Evolutionary conservation across 2,329 filamentous ascomycete genomes (phyloP).

Genomic region (Diaporthe australafricana): DNA sequence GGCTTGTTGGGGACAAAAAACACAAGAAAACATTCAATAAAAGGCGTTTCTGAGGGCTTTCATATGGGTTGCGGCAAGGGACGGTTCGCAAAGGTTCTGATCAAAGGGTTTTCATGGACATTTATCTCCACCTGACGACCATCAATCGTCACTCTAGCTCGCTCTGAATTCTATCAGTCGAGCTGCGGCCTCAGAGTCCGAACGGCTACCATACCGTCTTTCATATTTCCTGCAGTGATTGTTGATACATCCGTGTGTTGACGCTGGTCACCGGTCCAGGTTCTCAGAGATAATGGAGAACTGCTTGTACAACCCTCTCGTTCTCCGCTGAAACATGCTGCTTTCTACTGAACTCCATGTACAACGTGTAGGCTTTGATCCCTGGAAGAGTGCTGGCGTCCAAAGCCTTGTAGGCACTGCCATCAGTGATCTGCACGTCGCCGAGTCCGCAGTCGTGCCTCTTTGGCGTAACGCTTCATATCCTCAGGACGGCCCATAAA

Average conservation of each 20-base stretch:
- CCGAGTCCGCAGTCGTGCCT: not conserved
- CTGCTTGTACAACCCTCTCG: not conserved
- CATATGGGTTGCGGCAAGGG: constrained; percentile 40
- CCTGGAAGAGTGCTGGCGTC: too few species aligned
- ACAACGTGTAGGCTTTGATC: not conserved
- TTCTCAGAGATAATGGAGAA: not conserved
- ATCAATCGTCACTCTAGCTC: constrained; percentile 63
- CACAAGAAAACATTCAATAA: constrained; percentile 35
- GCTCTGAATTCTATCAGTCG: constrained; percentile 65
- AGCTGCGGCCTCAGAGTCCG: constrained; percentile 80
- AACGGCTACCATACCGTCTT: constrained; percentile 77
- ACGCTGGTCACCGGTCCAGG: not conserved
- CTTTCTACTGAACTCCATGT: not conserved
- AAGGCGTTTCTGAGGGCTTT: constrained; percentile 44
- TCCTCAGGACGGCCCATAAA: not conserved
- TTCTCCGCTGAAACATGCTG: not conserved
- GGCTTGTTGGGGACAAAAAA: constrained; percentile 38
- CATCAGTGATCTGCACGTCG: not conserved
- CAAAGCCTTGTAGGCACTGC: not conserved
- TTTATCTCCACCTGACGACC: constrained; percentile 57
- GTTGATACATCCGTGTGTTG: not conserved
- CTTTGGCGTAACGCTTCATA: not conserved
- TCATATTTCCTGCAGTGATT: constrained; percentile 41
- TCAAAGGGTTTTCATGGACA: constrained; percentile 46
- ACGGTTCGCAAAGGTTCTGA: constrained; percentile 41